Evolutionary conservation across 306 rosid genomes (phyloP), one percentile per base, ranked within the genome.

Genomic region (Psophocarpus tetragonolobus): DNA sequence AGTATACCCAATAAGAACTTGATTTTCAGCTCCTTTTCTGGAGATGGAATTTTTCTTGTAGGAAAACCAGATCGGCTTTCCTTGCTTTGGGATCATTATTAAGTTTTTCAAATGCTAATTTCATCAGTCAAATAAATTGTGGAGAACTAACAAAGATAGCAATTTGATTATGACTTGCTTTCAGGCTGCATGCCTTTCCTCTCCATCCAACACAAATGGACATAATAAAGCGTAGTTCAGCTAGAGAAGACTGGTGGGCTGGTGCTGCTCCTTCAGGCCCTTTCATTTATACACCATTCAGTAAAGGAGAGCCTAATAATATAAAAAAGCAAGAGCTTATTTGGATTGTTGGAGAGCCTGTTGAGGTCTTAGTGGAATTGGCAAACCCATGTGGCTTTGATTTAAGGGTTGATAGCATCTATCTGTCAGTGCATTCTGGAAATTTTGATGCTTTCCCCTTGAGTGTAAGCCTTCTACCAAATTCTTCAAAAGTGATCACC

Each of bases 181-280:
- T 77, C 87, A 95, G 99, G 88, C 65, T 92, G 83, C 91, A 91
- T 82, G 91, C 97, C 27, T 88, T 92, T 87, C 99, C 99, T 72
- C 88, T 88, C 81, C 98, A 88, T 67, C 88, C 92, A 65, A 84
- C 87, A 45, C 98, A 92, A 83, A 81, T 92, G 88, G 97, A 92
- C 87, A 95, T 95, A 75, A 88, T 95, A 64, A 95, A 95, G 89
- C 93, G 97, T 68, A 92, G 87, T 83, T 85, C 90, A 3, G 89
- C 89, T n/a, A 90, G 93, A 85, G 96, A 86, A 90, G 97, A 95
- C 78, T 95, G 99, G 98, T 95, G 99, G 97, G 92, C 92, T 24
- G 96, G 96, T 81, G 74, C 96, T 76, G 97, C 97, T 61, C 90
- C 97, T 75, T 85, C 99, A 41, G 97, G 99, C 26, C 99, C 99